phyloP scores from a whole-genome alignment of 225 moss, liverwort and hornwort genomes.

The Asterella californica region DNA sequence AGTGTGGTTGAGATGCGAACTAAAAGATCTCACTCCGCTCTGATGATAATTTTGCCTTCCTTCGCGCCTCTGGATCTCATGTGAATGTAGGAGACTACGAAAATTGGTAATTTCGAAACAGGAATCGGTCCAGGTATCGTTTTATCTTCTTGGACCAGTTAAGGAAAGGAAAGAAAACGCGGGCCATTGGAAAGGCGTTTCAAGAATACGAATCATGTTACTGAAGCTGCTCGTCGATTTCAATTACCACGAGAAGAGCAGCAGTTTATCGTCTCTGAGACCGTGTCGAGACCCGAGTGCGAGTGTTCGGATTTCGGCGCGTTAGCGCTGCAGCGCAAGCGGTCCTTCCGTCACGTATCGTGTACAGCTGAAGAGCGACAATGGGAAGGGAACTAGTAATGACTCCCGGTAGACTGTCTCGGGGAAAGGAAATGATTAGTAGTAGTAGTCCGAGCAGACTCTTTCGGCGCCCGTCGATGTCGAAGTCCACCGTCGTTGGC shows the following conservation, averaged over 20 bases:
- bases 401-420: conserved; percentile 3
- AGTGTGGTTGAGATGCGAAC: no score
- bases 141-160: neutral
- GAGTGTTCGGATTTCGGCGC: neutral
- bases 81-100: neutral
- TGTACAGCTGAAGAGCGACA: neutral
- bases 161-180: neutral
- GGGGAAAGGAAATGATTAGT: conserved; percentile 3
- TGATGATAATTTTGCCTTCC: no score
- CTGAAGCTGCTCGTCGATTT: neutral
- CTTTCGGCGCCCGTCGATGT: conserved; percentile 4
- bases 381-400: conserved; percentile 8
- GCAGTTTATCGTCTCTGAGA: neutral
- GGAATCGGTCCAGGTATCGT: neutral
- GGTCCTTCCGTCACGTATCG: neutral
- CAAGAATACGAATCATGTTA: neutral
- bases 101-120: neutral
- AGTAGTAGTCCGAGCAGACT: conserved; percentile 6
- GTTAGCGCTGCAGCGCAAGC: neutral
- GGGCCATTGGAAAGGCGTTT: neutral
- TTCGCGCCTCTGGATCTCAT: no score
- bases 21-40: no score
- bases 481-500: conserved; percentile 3
- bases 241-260: neutral
- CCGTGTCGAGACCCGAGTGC: neutral